Conservation (phyloP, 805 yeast species). For the Saccharomyces kudriavzevii region DNA sequence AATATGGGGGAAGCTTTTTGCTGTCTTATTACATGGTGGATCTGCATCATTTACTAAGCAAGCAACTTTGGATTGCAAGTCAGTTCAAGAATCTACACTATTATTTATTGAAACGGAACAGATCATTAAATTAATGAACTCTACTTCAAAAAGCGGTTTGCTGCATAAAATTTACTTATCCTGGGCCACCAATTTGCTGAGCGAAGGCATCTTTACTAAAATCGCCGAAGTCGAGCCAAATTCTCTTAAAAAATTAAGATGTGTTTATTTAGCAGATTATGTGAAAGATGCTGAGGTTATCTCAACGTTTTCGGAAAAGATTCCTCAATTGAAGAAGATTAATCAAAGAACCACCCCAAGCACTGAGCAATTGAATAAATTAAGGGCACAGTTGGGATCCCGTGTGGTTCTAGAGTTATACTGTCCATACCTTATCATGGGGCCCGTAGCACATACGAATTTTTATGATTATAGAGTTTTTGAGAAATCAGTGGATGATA, state of each 20-base stretch:
- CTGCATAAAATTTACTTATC: slow-evolving; percentile 24
- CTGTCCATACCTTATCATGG: slow-evolving; percentile 36
- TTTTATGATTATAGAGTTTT: slow-evolving; percentile 53
- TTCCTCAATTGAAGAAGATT: slow-evolving; percentile 14
- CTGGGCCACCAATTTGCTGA: slow-evolving; percentile 36
- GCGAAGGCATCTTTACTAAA: slow-evolving; percentile 42
- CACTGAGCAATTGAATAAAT: slow-evolving; percentile 30
- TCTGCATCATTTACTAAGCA: slow-evolving; percentile 21
- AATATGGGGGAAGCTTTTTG: slow-evolving; percentile 36
- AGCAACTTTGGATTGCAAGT: slow-evolving; percentile 14
- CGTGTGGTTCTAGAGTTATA: slow-evolving; percentile 46
- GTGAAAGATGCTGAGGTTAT: slow-evolving; percentile 13
- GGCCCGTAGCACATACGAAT: slow-evolving; percentile 54
- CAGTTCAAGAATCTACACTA: slow-evolving; percentile 13
- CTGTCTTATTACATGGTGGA: slow-evolving; percentile 31
- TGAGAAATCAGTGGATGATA: slow-evolving; percentile 21
- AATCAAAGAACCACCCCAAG: slow-evolving; percentile 7
- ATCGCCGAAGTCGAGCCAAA: slow-evolving; percentile 21
- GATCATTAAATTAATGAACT: slow-evolving; percentile 4
- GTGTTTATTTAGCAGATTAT: slow-evolving; percentile 35
- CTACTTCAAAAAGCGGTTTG: neutral
- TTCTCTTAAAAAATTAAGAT: slow-evolving; percentile 29
- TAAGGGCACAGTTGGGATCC: slow-evolving; percentile 40
- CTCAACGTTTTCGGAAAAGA: slow-evolving; percentile 10
- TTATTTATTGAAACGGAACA: slow-evolving; percentile 13